Evolutionary conservation across 2,329 filamentous ascomycete species (phyloP), one percentile per base, ranked within the genome.

Genomic region (Trichoderma sp.): DNA sequence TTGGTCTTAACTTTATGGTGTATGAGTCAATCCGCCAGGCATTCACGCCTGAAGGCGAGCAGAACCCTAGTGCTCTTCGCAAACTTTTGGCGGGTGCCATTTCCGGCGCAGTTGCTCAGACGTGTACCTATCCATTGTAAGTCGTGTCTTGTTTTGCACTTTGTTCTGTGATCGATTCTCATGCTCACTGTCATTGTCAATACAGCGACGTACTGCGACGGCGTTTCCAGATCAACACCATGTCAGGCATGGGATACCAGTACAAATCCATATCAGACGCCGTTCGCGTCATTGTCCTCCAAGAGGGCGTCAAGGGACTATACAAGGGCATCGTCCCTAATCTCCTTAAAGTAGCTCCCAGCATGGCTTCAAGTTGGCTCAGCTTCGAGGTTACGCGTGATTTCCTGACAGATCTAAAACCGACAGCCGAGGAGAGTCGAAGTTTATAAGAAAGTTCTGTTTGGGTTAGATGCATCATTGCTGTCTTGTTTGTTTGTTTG

Each of bases 281-380:
- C 4, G 85, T 99, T 74, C 88, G 85, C 66, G 89, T 93, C 65
- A 99, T 99, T 77, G 81, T 97, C 70, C 83, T 88, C 61, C 90
- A 97, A 77, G 96, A 99, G 83, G 96, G 96, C 34, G 51, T 95
- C 69, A 87, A 87, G 73, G 96, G 96, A 65, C 84, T 99, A 57
- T 99, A 98, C 86, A 99, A 98, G 82, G 96, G 96, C 71, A 95
- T 99, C 76, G 90, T 95, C 18, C 96, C 96, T 0, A 99, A 99
- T 78, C 86, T 99, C 26, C 88, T 99, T 73, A 99, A 99, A 83
- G 96, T 99, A 18, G 95, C 96, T 8, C 96, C 96, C 4, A 98
- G 95, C 81, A 99, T 99, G 95, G 96, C 96, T 18, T 97, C 94
- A 77, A 98, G 93, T 82, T 99, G 96, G 95, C 88, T 98, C 73